phyloP scores from a whole-genome alignment of 83 land plant genomes.

The Diphasiastrum complanatum region DNA sequence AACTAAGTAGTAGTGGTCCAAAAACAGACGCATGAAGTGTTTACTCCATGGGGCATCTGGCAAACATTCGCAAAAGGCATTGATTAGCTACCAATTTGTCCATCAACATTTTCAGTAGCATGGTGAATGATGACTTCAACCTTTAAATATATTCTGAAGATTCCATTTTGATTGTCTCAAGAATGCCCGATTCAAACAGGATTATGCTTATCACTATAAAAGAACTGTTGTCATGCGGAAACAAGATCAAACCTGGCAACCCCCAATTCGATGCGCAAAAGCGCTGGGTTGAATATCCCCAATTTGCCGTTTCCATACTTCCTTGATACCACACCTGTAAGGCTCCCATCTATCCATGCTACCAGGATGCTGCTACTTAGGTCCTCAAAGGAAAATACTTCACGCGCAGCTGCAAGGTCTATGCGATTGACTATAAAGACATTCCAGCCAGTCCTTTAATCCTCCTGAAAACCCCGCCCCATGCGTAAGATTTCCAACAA shows the following conservation, averaged over 20 bases:
- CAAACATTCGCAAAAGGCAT: not conserved
- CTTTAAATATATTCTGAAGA: not conserved
- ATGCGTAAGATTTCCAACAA: too few relatives aligned
- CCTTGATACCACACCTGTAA: constrained; percentile 15
- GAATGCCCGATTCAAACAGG: not conserved
- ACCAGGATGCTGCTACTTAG: too few relatives aligned
- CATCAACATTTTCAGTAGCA: too few relatives aligned
- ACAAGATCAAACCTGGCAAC: constrained; percentile 23
- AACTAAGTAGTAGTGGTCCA: too few relatives aligned
- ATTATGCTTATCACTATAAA: not conserved
- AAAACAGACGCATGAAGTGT: too few relatives aligned
- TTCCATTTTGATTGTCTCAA: not conserved
- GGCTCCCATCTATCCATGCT: not conserved
- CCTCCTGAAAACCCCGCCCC: too few relatives aligned
- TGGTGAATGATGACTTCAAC: too few relatives aligned
- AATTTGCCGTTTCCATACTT: constrained; percentile 32
- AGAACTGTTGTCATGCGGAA: not conserved
- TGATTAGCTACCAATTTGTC: not conserved
- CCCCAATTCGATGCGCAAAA: constrained; percentile 32
- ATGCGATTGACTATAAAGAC: too few relatives aligned
- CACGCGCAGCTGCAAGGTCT: too few relatives aligned
- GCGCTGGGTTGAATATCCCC: constrained; percentile 24
- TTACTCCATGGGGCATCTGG: too few relatives aligned
- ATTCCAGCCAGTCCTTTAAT: too few relatives aligned
- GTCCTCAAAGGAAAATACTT: too few relatives aligned